Evolutionary conservation across 2,329 filamentous ascomycete species (phyloP).

Genomic region (Claviceps digitariae): DNA sequence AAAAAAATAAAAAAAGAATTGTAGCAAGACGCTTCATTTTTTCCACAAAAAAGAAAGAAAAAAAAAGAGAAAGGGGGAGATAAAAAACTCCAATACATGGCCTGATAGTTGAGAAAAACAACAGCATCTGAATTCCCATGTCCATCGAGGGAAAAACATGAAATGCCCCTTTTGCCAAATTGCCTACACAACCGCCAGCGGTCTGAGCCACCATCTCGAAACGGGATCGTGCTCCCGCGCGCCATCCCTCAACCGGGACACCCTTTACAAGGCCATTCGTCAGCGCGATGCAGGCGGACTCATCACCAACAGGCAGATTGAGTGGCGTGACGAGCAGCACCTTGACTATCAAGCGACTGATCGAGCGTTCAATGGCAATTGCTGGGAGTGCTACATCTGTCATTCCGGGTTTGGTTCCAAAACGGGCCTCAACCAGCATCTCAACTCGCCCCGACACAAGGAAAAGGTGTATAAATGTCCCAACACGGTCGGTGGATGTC

Average conservation of each 20-base stretch:
- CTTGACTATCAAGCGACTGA: constrained; percentile 22
- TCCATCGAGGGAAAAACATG: constrained; percentile 31
- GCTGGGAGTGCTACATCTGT: constrained; percentile 26
- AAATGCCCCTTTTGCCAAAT: constrained; percentile 40
- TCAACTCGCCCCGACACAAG: constrained; percentile 33
- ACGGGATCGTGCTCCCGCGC: constrained; percentile 34
- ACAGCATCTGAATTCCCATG: constrained; percentile 41
- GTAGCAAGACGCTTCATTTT: no score
- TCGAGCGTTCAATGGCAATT: constrained; percentile 27
- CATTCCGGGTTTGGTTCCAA: constrained; percentile 24
- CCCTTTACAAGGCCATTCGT: constrained; percentile 31
- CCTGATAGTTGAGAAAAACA: neutral
- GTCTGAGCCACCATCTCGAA: constrained; percentile 41
- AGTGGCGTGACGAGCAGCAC: constrained; percentile 21
- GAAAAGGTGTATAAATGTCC: constrained; percentile 27
- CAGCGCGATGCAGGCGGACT: constrained; percentile 29
- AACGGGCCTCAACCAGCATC: constrained; percentile 31
- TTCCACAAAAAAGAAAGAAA: neutral
- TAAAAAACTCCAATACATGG: no score
- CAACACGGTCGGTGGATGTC: constrained; percentile 15
- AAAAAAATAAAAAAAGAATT: neutral
- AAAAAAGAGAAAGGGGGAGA: no score
- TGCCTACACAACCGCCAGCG: constrained; percentile 34
- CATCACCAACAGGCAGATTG: constrained; percentile 37
- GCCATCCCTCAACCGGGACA: constrained; percentile 29